Percentiles rank a stretch among this genome's conserved stretches.
These are phyloP conservation scores for Macrophomina pseudophaseolina DNA, from an alignment of 2,329 filamentous ascomycete genomes.

Conservation along the genomic window DNA sequence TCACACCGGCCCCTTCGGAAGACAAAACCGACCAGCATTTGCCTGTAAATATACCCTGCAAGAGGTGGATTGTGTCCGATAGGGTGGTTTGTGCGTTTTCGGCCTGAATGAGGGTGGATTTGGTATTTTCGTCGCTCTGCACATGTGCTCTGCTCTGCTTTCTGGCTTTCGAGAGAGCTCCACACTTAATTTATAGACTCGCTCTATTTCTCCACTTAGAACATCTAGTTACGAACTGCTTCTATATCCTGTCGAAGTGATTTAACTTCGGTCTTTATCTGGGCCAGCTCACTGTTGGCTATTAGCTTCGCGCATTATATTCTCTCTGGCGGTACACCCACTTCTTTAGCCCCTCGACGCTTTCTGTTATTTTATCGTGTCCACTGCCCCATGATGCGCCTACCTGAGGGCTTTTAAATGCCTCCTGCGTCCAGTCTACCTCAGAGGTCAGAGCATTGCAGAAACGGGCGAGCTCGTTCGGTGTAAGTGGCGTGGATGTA, in stretches of 20 bases:
- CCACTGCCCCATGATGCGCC: not conserved
- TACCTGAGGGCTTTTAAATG: not conserved
- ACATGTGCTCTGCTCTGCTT: not conserved
- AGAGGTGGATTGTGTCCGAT: no score
- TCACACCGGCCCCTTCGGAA: no score
- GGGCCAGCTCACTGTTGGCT: not conserved
- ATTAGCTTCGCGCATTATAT: not conserved
- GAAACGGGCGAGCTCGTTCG: not conserved
- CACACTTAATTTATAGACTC: not conserved
- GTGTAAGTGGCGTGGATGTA: not conserved
- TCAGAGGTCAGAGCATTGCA: not conserved
- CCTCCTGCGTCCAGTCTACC: not conserved
- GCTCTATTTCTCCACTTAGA: not conserved
- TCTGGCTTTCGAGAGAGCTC: not conserved
- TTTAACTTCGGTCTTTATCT: not conserved
- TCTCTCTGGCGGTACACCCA: not conserved
- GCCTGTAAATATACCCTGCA: no score
- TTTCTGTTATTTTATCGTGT: not conserved
- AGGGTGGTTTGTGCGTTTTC: no score
- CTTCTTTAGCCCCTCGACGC: not conserved
- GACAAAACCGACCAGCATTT: no score
- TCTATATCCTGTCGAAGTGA: not conserved
- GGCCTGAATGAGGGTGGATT: no score
- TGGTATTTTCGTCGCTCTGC: no score
- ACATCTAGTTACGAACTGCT: not conserved